Base-by-base conservation (phyloP, 1,139 yeast genomes). In the Zhuliangozyma parablackwelliae region DNA sequence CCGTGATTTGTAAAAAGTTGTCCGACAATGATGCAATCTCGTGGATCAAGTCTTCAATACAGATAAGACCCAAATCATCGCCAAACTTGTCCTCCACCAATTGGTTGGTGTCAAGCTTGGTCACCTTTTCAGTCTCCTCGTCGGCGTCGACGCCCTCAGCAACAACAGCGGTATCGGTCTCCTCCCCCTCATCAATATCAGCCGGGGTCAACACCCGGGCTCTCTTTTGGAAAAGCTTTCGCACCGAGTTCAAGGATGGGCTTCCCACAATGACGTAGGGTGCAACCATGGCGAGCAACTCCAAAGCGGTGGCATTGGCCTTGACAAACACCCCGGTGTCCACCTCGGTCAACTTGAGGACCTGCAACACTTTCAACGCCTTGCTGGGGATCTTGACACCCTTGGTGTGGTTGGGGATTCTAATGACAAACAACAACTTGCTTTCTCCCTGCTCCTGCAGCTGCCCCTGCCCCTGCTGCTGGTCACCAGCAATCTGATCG, bases 21-120 rank as follows among this genome's bases (percentile, higher is more conserved):
- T 78, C 85, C 21, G 88, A 83, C 48, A 82, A 54, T 13, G 78
- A 59, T 29, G 68, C 71, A 39, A 84, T 69, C 59, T 84, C 92
- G 54, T 81, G 87, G 39, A 84, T 75, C 41, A 84, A 69, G 59
- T 84, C 95, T 62, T 84, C 94, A 30, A 82, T 74, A 75, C 95
- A 84, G 47, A 84, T 78, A 45, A 82, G 67, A 12, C 92, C 92
- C 40, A 69, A 63, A 28, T 78, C 79, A 33, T 64, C 69, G 26
- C 86, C 90, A 44, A 84, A 69, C 53, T 70, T 66, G 50, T 83
- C 89, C 63, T 84, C 95, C 34, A 84, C 82, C 31, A 79, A 62
- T 49, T 78, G 81, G 64, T 84, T 84, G 59, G 82, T 87, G 55
- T 83, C 85, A 50, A 84, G 63, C 45, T 78, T 72, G 31, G 74